Percentiles rank a stretch among this genome's conserved stretches.
Conservation (phyloP, 2,329 filamentous ascomycete genomes). For the Fusarium sp. region DNA sequence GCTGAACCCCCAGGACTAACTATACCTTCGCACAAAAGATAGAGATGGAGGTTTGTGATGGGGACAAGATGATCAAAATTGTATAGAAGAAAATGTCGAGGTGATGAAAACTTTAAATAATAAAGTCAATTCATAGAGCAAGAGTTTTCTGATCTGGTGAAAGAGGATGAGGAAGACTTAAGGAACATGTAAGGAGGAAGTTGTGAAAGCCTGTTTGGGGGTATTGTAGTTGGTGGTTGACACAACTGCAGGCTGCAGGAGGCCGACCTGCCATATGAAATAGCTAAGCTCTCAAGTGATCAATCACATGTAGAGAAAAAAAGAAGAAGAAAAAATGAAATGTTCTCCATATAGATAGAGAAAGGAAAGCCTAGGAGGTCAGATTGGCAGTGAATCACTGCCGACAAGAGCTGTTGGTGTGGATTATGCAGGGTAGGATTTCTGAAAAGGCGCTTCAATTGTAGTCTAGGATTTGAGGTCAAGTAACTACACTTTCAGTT, state of each 20-base stretch:
- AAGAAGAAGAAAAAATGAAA: background rate
- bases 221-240: background rate
- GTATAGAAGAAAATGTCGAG: background rate
- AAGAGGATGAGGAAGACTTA: background rate
- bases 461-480: background rate
- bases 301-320: background rate
- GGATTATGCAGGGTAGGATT: background rate
- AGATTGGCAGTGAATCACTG: slow-evolving; percentile 24
- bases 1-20: background rate
- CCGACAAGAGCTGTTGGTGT: background rate
- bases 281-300: background rate
- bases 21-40: background rate
- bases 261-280: background rate
- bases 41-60: background rate
- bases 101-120: background rate
- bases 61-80: background rate
- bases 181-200: background rate
- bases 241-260: background rate
- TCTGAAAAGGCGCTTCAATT: background rate
- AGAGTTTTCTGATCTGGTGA: background rate
- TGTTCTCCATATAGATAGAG: background rate
- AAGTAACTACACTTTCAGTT: background rate
- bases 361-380: slow-evolving; percentile 1
- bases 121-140: background rate
- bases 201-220: background rate